A percentile compares a stretch with the other conserved stretches of the same genome.
These are phyloP conservation scores for Fusarium pseudocircinatum DNA, from an alignment of 2,329 filamentous ascomycete species.

Conservation along the genomic window DNA sequence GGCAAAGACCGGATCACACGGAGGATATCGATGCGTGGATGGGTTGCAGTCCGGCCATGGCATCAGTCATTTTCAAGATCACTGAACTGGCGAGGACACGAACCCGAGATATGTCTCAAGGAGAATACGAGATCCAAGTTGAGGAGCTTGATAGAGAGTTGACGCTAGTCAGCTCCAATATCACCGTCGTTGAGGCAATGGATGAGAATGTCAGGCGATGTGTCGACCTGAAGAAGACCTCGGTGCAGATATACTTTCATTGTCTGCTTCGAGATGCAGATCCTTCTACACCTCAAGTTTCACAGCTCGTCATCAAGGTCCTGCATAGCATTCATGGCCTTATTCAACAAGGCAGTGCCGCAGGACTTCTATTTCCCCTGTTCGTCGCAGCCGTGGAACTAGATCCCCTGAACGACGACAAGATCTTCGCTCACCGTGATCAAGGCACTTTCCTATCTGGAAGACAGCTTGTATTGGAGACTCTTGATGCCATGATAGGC, in stretches of 20 bases:
- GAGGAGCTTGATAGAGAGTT: conserved; percentile 18
- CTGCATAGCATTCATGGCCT: conserved; percentile 8
- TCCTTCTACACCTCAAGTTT: conserved; percentile 45
- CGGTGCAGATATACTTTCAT: conserved; percentile 56
- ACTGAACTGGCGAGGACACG: conserved; percentile 56
- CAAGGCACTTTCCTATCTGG: background rate
- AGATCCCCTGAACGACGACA: conserved; percentile 27
- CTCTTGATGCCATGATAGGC: conserved; percentile 49
- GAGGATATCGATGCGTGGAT: conserved; percentile 54
- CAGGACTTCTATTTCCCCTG: conserved; percentile 32
- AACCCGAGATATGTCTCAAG: background rate
- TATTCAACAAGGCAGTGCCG: conserved; percentile 28
- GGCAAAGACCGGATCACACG: conserved; percentile 44
- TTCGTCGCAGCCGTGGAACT: conserved; percentile 39
- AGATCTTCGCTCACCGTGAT: background rate
- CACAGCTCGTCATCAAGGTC: conserved; percentile 15
- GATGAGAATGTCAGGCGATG: conserved; percentile 37
- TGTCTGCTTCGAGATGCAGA: conserved; percentile 55
- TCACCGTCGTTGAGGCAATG: background rate
- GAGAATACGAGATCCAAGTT: background rate
- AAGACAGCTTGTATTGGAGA: conserved; percentile 31
- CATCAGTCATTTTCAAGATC: conserved; percentile 57
- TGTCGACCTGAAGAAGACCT: conserved; percentile 49
- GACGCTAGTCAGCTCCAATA: background rate
- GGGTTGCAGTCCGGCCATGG: conserved; percentile 58